Evolutionary conservation across 371 early-diverging fungal genomes (phyloP), one percentile per base, ranked within the genome.

Genomic region (Cladochytrium tenue): DNA sequence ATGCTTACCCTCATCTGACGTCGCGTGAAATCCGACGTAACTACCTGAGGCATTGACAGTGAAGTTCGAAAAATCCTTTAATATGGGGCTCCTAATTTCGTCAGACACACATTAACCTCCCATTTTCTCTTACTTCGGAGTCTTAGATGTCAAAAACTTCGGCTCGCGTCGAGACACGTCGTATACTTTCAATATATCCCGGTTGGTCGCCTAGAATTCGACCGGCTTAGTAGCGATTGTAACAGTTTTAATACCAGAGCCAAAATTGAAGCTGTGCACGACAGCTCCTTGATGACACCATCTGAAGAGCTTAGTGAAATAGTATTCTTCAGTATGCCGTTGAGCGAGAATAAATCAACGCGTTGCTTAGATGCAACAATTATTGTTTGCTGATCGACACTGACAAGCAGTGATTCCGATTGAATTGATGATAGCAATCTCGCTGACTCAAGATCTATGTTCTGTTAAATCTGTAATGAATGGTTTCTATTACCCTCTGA

Each of bases 141-240:
- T 55, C 31, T 62, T 68, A 1, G 71, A 69, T 25, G 62, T 36
- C 1, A 75, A 25, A 23, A 69, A 67, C 36, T 69, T 71, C 17
- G 70, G 68, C 33, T 72, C 68, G 53, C 68, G 53, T 5, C 67
- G 15, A 17, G 62, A 50, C 3, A 74, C 62, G 53, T 70, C 68
- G 56, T 73, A 72, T 23, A 77, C 53, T 35, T 75, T 74, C 50
- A 75, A 15, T 43, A 61, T 59, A 3, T 71, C 63, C 36, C 66
- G 66, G 10, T 61, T 58, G 1, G 77, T 77, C 2, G 51, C 35
- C 77, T 74, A 53, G 58, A 28, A 58, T 31, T 59, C 28, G n/a
- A 43, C 34, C 25, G 50, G 15, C 5, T 43, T 43, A n/a, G n/a
- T 1, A 43, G 51, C 20, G 5, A 51, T 58, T 25, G 13, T 1